A percentile compares a stretch with the other conserved stretches of the same genome.
These are phyloP conservation scores for Globisporangium spiculum DNA, from an alignment of 352 stramenopile genomes.

Conservation along the genomic window DNA sequence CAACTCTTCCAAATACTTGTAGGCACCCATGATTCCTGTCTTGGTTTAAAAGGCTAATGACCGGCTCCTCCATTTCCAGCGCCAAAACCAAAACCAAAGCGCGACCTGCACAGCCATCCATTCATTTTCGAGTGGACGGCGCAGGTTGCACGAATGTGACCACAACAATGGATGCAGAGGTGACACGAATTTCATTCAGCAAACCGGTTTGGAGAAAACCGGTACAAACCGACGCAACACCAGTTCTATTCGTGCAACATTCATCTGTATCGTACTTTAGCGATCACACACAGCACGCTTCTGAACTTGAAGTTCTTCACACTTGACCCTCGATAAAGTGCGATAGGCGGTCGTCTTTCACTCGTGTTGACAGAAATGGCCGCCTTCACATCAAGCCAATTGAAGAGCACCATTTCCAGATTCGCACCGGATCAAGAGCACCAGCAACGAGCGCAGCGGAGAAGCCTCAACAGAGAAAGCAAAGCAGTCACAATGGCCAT, in stretches of 20 bases:
- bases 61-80: not conserved
- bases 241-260: conserved; percentile 8
- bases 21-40: conserved; percentile 95
- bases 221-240: not conserved
- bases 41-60: conserved; percentile 46
- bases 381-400: conserved; percentile 8
- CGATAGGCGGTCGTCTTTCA: conserved; percentile 3
- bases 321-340: conserved; percentile 4
- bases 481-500: conserved; percentile 3
- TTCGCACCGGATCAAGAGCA: not conserved
- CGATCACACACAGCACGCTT: not conserved
- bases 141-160: not conserved
- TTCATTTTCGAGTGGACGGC: conserved; percentile 6
- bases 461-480: not conserved
- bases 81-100: not conserved
- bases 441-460: not conserved
- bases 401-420: conserved; percentile 13
- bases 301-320: conserved; percentile 3
- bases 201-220: not conserved
- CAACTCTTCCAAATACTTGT: conserved; percentile 99
- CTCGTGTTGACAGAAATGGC: not conserved
- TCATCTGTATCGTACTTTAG: not conserved
- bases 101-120: conserved; percentile 14
- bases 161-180: not conserved
- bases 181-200: not conserved